Base-by-base conservation (phyloP, 495 filamentous ascomycete genomes). In the Ramalina intermedia region DNA sequence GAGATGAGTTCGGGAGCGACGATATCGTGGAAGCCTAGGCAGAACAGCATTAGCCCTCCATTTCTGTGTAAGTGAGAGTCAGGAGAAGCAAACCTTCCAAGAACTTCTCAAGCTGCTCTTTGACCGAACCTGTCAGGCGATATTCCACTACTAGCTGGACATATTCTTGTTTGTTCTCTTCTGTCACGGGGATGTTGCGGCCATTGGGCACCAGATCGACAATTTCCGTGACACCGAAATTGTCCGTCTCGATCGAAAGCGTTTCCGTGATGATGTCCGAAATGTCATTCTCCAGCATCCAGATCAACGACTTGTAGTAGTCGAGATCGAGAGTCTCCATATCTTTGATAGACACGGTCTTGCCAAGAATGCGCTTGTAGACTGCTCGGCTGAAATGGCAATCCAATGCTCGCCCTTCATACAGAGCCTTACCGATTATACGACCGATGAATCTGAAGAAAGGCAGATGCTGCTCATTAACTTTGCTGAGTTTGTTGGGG, bases 391-490 rank as follows among this genome's bases (percentile, higher is more conserved):
- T 94, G 72, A 99, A 99, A 74, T 96, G 93, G 67, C 91, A 99
- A 65, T 99, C 91, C 7, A 99, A 78, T 44, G 96, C 82, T 47
- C 91, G 87, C 26, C 84, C 84, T 66, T 99, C 93, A 65, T 96
- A 99, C 43, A 99, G 75, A 29, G 91, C 93, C 67, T 99, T 99
- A 61, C 91, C 91, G 60, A 99, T 96, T 60, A 99, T 89, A 27
- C 91, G 85, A 21, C 91, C 91, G 57, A 96, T 96, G 70, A 99
- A 99, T 61, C 94, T 95, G 81, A 99, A 99, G 79, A 95, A 99
- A 73, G 84, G 80, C 50, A 96, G 66, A 72, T 99, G 91, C 66
- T 99, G 89, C 11, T 82, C 78, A 60, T 99, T 99, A 76, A 99
- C 77, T 37, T 77, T 80, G 67, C 89, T 96, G 51, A 90, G 70